Percentiles rank a stretch among this genome's conserved stretches.
Conservation (phyloP, 345 rosid genomes). For the Eucalyptus regnans region DNA sequence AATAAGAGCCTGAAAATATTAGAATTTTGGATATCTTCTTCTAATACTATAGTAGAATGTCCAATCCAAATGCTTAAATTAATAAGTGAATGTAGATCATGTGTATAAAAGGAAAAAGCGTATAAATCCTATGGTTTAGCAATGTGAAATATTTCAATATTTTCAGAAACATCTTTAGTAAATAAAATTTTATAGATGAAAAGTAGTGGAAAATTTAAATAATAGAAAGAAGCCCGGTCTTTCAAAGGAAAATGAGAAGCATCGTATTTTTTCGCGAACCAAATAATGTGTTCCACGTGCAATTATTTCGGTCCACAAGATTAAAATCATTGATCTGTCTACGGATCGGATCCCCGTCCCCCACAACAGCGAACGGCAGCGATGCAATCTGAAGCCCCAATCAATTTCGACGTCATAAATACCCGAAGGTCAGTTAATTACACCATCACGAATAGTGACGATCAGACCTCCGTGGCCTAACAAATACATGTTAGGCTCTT, state of each 20-base stretch:
- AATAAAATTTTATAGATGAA: not conserved
- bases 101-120: not conserved
- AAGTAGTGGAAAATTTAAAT: not conserved
- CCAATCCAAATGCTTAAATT: not conserved
- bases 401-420: not conserved
- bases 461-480: not conserved
- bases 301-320: not conserved
- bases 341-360: not conserved
- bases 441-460: not conserved
- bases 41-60: not conserved
- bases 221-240: not conserved
- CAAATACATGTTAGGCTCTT: not conserved
- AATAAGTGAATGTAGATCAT: not conserved
- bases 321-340: not conserved
- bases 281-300: not conserved
- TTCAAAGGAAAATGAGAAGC: not conserved
- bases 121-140: not conserved
- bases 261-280: not conserved
- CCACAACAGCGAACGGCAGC: not conserved
- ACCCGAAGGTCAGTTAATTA: not conserved
- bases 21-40: not conserved
- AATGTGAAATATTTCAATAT: not conserved
- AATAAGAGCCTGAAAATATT: not conserved
- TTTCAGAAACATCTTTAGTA: not conserved
- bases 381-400: not conserved